Conservation (phyloP, 257 asterid genomes). For the Hygrophila difformis region DNA sequence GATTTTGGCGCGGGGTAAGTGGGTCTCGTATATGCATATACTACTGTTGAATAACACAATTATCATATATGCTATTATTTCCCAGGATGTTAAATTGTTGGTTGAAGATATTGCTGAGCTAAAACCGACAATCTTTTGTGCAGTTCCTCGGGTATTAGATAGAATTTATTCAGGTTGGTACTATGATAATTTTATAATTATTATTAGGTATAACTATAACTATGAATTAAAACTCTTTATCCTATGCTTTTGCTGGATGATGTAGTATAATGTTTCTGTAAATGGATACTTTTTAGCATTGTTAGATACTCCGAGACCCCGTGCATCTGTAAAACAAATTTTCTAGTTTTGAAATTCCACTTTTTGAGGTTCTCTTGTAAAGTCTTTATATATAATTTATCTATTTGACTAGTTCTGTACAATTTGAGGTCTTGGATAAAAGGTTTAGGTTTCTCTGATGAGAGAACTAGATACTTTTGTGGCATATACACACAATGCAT, state of each 20-base stretch:
- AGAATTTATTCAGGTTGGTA: conserved; percentile 74
- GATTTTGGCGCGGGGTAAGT: conserved; percentile 99
- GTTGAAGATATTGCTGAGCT: conserved; percentile 82
- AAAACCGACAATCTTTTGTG: conserved; percentile 88
- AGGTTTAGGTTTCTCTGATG: not conserved
- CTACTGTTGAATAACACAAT: conserved; percentile 6
- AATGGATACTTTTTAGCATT: too few species aligned
- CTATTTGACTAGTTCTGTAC: not conserved
- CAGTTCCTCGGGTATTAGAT: conserved; percentile 94
- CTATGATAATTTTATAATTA: too few species aligned
- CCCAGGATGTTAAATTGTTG: conserved; percentile 78
- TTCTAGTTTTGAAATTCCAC: too few species aligned
- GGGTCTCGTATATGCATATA: conserved; percentile 11
- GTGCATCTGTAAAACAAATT: too few species aligned
- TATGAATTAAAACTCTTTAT: too few species aligned
- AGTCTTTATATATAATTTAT: not conserved
- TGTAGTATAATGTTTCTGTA: too few species aligned
- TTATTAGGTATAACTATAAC: too few species aligned
- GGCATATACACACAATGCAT: not conserved
- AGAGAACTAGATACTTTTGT: not conserved
- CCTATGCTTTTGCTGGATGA: too few species aligned
- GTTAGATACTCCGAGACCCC: too few species aligned
- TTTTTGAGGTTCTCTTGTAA: not conserved
- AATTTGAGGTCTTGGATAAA: not conserved
- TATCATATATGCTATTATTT: too few species aligned